phyloP scores from a whole-genome alignment of 2,329 filamentous ascomycete species.

The Ascosphaera apis region DNA sequence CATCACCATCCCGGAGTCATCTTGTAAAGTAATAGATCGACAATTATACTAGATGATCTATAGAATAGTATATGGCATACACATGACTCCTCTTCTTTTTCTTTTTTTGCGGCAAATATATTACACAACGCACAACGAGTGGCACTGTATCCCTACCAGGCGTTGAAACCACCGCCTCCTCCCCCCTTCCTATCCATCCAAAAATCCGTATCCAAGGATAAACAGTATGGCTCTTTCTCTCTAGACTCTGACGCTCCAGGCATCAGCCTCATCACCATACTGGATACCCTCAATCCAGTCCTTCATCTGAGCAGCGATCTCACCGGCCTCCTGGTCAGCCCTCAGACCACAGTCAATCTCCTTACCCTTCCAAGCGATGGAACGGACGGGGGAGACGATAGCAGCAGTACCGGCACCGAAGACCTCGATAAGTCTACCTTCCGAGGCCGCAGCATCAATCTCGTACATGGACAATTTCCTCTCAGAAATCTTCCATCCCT shows the following conservation, averaged over 20 bases:
- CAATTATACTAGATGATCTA: too few species aligned
- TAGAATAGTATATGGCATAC: too few species aligned
- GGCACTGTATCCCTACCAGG: too few species aligned
- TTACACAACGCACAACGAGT: too few species aligned
- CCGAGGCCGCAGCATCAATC: conserved; percentile 53
- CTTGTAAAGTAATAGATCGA: too few species aligned
- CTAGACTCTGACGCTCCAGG: conserved; percentile 49
- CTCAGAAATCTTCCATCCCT: conserved; percentile 78
- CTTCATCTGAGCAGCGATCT: conserved; percentile 71
- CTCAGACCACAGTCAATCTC: conserved; percentile 63
- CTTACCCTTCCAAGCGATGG: conserved; percentile 70
- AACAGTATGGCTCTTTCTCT: conserved; percentile 2
- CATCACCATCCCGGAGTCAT: too few species aligned
- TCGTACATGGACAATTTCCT: conserved; percentile 83
- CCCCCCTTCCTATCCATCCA: too few species aligned
- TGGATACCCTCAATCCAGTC: conserved; percentile 90
- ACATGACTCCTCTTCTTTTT: too few species aligned
- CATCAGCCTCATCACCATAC: conserved; percentile 79
- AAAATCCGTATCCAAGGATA: conserved; percentile 2
- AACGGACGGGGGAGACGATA: conserved; percentile 73
- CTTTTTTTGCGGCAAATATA: too few species aligned
- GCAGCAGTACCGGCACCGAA: conserved; percentile 89
- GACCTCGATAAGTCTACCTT: conserved; percentile 74
- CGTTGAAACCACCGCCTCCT: too few species aligned
- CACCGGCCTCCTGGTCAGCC: conserved; percentile 64